Base-by-base conservation (phyloP, 2,329 filamentous ascomycete genomes). In the Beauveria australis region DNA sequence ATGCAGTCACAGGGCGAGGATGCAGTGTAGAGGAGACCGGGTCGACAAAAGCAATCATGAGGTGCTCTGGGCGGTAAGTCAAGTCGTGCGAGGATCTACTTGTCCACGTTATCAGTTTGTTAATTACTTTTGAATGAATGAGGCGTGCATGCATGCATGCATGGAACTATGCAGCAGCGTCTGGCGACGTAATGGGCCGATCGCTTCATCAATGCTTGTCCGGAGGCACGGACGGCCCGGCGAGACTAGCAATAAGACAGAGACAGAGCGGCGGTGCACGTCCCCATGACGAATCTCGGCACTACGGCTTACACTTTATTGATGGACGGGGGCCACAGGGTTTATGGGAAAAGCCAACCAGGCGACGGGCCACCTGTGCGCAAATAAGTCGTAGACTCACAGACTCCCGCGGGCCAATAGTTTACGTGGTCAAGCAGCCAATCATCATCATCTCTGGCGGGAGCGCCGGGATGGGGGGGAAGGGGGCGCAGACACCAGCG, bases 211-310 rank as follows among this genome's bases (percentile, higher is more conserved):
- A 40, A 7, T 22, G 33, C 46, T 19, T 40, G 16, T 26, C 9
- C 47, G 26, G 33, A 59, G 22, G 56, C 47, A 59, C 47, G 56
- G 47, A 59, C 56, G 40, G 56, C 4, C 33, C 56, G 46, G 55
- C 30, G 16, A 41, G 55, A 30, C 46, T 47, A 33, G 28, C 28
- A 44, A 30, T 40, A 26, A 48, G 19, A 57, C 41, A 47, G 24
- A 48, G 19, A 57, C 41, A 47, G 24, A 41, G 47, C 41, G 24
- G 26, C 41, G 41, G 57, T 47, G 57, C 57, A 59, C 51, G 58
- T 60, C 41, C 58, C 49, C 43, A 28, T 28, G 37, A 16, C 10
- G 58, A 54, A 60, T 60, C 58, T 60, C 58, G 58, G 58, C 58
- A 60, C 49, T 54, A 41, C 58, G 58, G 58, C 58, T 28, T 37